Conservation (phyloP, 2,329 filamentous ascomycete genomes). For the Trichoderma endophyticum region DNA sequence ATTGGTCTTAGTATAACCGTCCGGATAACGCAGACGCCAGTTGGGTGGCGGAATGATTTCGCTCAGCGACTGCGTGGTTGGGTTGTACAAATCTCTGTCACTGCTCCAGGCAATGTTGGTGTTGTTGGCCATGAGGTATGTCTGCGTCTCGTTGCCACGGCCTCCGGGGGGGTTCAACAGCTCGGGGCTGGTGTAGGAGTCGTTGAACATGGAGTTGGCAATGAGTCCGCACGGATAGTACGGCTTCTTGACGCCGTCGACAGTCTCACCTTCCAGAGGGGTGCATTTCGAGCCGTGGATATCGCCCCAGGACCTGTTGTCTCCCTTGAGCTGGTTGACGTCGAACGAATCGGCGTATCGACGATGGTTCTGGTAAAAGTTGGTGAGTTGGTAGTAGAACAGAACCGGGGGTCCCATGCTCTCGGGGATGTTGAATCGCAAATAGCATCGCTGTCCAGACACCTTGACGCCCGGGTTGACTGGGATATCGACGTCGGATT, state of each 20-base stretch:
- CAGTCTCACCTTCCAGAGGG: conserved; percentile 58
- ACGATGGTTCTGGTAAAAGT: conserved; percentile 98
- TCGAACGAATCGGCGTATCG: conserved; percentile 92
- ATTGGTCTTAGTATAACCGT: conserved; percentile 63
- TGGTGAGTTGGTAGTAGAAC: conserved; percentile 92
- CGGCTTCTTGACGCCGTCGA: conserved; percentile 53
- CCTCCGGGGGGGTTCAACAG: conserved; percentile 49
- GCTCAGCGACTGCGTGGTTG: conserved; percentile 60
- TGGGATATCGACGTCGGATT: conserved; percentile 39
- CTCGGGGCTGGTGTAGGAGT: conserved; percentile 70
- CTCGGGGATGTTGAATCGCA: conserved; percentile 78
- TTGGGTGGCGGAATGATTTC: conserved; percentile 81
- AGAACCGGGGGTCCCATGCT: conserved; percentile 77
- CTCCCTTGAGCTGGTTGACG: conserved; percentile 73
- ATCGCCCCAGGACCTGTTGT: conserved; percentile 54
- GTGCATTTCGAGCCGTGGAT: conserved; percentile 71
- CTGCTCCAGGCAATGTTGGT: conserved; percentile 80
- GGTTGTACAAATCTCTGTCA: conserved; percentile 75
- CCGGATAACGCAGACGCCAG: conserved; percentile 69
- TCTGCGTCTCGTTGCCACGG: conserved; percentile 35
- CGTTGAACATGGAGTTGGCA: conserved; percentile 96
- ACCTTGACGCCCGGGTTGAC: conserved; percentile 37
- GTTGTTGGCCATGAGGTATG: conserved; percentile 74
- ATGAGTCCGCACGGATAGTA: conserved; percentile 96
- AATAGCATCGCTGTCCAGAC: conserved; percentile 58